Evolutionary conservation across 805 yeast genomes (phyloP), one percentile per base, ranked within the genome.

Genomic region (Spathaspora girioi): DNA sequence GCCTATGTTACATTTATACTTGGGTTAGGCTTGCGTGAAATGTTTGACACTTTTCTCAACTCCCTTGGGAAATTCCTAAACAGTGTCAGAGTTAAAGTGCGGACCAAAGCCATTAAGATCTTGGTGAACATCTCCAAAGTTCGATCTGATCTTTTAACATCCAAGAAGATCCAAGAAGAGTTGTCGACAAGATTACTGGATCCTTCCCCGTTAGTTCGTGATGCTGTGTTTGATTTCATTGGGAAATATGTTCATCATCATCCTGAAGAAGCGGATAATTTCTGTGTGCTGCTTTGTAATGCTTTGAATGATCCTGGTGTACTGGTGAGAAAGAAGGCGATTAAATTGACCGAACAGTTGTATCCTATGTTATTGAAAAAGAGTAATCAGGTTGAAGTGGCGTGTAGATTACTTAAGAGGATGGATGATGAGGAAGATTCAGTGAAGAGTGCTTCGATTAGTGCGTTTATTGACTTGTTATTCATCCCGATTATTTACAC

Each of bases 401-500:
- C 81, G 2, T 78, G 80, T n/a, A 76, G 72, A 46, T 66, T 89
- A 3, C 60, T 89, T 7, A 66, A 70, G 53, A 70, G 84, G 51
- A 54, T 82, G 1, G 86, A 86, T 49, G 96, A 89, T 62, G 92
- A 86, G 54, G 96, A 90, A 56, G 83, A 80, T 38, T 52, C 68
- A 1, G 51, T 67, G 15, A 67, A 73, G 8, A 81, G 78, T 1
- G 55, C 70, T 7, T 76, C 84, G 0, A 70, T 45, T 47, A 51
- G 18, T 56, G 66, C 2, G 54, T 84, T 23, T 41, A 15, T 48
- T 1, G 62, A 59, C 2, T 38, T 67, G 32, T 62, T 69, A 65
- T 62, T 69, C 29, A 27, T 18, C 17, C 49, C 49, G 18, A 26
- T 38, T 19, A 17, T n/a, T 15, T 35, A 38, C 1, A 27, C 20